Evolutionary conservation across 768 basidiomycete genomes (phyloP), one percentile per base, ranked within the genome.

Genomic region (Trametes cubensis): DNA sequence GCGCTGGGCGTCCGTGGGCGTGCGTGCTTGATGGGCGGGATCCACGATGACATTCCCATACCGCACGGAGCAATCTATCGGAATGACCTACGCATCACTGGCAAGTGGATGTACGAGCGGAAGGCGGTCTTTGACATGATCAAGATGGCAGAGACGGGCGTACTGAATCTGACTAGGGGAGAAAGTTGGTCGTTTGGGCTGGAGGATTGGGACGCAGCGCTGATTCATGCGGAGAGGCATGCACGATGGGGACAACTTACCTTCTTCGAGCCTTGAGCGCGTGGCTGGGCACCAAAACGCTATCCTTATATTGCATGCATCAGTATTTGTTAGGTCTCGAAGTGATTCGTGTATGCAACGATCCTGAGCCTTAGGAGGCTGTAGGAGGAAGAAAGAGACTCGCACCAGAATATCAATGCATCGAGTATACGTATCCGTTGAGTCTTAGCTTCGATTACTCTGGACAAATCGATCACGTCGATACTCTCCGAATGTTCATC

Each of bases 91-190:
- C 23, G 21, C 17, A 49, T 49, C 26, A 49, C 48, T 14, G 48
- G 48, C 23, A 49, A 28, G 48, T 49, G 48, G 48, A 49, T 49
- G 48, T 49, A 49, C 26, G 48, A 49, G 48, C 48, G 48, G 8
- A 28, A 49, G 48, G 20, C 48, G 48, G 26, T 49, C 3, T 13
- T 23, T 14, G 48, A 49, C 25, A 17, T 49, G 25, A 49, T 49
- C 23, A 49, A 49, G 48, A 49, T 49, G 48, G 48, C 26, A 26
- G 25, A 49, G 48, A 17, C 48, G 10, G 48, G 48, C 13, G 48
- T 49, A 7, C 13, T 49, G 26, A 6, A 49, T 49, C 26, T 49
- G 25, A 26, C 17, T 1, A 49, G 17, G 48, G 48, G 48, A 26
- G 26, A 49, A 5, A 49, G 48, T 26, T 28, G 48, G 48, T 49